Evolutionary conservation across 2,329 filamentous ascomycete genomes (phyloP).

Genomic region (Whalleya microplaca): DNA sequence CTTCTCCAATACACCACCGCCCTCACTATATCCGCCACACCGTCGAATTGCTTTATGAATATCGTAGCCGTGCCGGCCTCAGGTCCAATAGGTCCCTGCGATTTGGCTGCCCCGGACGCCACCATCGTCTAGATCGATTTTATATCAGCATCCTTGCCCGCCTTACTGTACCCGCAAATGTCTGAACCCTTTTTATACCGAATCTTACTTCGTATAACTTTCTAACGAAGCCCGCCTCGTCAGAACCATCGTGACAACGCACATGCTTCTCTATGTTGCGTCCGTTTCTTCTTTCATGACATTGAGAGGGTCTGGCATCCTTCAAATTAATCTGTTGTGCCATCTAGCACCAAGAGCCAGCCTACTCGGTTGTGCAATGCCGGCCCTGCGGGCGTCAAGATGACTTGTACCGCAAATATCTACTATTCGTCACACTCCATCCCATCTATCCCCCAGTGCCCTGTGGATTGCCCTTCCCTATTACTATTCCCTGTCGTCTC

Average conservation of each 20-base stretch:
- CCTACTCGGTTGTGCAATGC: conserved; percentile 28
- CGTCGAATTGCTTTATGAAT: conserved; percentile 11
- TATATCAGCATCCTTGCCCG: conserved; percentile 17
- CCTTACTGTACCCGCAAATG: conserved; percentile 20
- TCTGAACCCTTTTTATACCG: conserved; percentile 4
- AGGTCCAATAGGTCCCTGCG: conserved; percentile 19
- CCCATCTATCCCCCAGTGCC: conserved; percentile 10
- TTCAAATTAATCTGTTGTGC: conserved; percentile 20
- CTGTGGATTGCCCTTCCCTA: conserved; percentile 7
- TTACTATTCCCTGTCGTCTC: conserved; percentile 1
- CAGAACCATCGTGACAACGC: conserved; percentile 22
- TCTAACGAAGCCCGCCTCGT: conserved; percentile 17
- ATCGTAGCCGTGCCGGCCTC: conserved; percentile 8
- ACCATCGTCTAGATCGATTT: conserved; percentile 18
- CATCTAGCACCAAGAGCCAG: conserved; percentile 21
- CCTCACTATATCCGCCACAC: background rate
- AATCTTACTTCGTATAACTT: conserved; percentile 19
- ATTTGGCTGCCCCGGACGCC: conserved; percentile 28
- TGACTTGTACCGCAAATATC: conserved; percentile 26
- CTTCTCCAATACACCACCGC: background rate
- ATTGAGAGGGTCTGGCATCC: conserved; percentile 19
- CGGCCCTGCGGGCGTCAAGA: conserved; percentile 24
- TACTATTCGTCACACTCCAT: conserved; percentile 24
- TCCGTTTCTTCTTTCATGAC: conserved; percentile 7
- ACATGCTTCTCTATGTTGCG: conserved; percentile 14